Base-by-base conservation (phyloP, 108 stramenopile genomes). In the Fragilariopsis cylindrus region DNA sequence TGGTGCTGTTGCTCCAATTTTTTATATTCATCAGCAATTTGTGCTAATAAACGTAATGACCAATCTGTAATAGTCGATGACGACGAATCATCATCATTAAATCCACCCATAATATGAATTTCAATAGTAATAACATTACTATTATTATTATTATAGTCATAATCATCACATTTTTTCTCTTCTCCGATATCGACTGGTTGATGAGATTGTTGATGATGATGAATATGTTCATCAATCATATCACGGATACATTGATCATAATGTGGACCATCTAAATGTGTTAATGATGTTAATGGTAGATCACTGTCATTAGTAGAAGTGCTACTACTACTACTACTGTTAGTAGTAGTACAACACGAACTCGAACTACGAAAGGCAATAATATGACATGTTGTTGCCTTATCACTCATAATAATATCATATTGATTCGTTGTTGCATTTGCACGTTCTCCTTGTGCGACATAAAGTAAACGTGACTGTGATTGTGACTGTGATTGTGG, bases 321-420 rank as follows among this genome's bases (percentile, higher is more conserved):
- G 9, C 46, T 13, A 39, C 48, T 42, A 47, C 46, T 41, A 9
- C 50, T 30, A 39, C 46, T 50, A 30, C 55, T 42, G 44, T n/a
- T n/a, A 19, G 8, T 18, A 54, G 30, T 65, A 40, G 6, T 60
- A 18, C 70, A 57, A 7, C 21, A 30, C 11, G 30, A 63, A 54
- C 18, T 15, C 11, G 60, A 46, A 78, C 89, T 90, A 46, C 89
- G 88, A 9, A 92, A 58, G n/a, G 90, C 89, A 9, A 95, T 48
- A 45, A 95, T 87, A 70, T 95, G 94, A 76, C 94, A 95, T 0
- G 94, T 95, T 4, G 94, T 95, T 48, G 92, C 94, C 66, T 81
- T 77, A 74, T 92, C 90, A 50, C 81, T 85, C 30, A 86, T 81
- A 3, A 95, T 54, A 39, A 83, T 56, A 77, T 88, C 84, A 60